Percentiles rank a stretch among this genome's conserved stretches.
Conservation (phyloP, 805 yeast genomes). For the Teunomyces cretensis region DNA sequence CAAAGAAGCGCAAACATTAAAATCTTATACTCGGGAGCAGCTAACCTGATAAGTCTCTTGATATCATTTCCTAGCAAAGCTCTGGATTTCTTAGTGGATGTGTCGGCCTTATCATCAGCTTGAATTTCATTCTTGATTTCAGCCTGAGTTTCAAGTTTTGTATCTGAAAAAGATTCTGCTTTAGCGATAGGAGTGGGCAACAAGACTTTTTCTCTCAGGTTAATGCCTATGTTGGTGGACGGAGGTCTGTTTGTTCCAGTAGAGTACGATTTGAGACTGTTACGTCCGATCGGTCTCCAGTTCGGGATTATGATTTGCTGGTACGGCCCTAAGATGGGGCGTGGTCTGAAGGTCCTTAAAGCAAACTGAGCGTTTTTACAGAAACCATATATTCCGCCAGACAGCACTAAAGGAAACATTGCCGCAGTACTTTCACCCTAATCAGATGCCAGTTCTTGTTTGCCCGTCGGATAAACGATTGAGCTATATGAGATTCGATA, state of each 20-base stretch:
- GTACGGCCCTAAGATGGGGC: background rate
- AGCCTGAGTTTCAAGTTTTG: background rate
- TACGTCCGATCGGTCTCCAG: background rate
- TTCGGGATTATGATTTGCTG: background rate
- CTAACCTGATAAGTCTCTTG: slow-evolving; percentile 19
- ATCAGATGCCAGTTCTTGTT: background rate
- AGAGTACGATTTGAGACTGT: background rate
- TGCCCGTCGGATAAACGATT: background rate
- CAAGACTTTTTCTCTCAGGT: background rate
- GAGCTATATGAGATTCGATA: background rate
- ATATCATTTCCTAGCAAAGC: slow-evolving; percentile 14
- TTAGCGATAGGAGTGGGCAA: background rate
- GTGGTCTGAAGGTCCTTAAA: background rate
- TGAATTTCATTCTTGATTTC: background rate
- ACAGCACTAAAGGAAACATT: slow-evolving; percentile 1
- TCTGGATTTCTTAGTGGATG: background rate
- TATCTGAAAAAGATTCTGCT: background rate
- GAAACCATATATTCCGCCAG: background rate
- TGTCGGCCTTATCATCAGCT: background rate
- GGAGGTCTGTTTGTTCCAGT: background rate
- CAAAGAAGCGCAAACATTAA: slow-evolving; percentile 55
- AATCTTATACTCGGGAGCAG: slow-evolving; percentile 13
- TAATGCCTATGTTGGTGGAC: background rate
- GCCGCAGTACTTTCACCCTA: background rate
- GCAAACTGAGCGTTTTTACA: background rate